phyloP scores from a whole-genome alignment of 257 asterid species.

The Lavandula angustifolia region DNA sequence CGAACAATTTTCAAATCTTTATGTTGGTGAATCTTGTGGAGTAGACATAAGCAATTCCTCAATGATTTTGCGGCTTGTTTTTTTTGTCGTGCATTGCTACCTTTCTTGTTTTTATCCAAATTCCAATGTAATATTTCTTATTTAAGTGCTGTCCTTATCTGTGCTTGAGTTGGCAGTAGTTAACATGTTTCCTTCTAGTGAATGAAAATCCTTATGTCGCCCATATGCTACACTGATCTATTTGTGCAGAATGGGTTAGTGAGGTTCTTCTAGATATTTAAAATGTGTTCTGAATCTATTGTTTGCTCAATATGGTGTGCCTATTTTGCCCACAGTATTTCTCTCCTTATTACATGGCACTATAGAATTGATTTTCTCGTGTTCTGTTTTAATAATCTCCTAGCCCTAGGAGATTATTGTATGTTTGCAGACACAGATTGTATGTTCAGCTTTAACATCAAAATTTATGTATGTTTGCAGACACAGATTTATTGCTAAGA shows the following conservation, averaged over 20 bases:
- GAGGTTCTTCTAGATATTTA: neutral
- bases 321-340: conserved; percentile 17
- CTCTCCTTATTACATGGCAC: neutral
- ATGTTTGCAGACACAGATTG: conserved; percentile 45
- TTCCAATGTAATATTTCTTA: too few species aligned
- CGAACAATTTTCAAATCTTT: too few species aligned
- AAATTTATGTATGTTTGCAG: conserved; percentile 36
- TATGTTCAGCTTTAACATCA: conserved; percentile 23
- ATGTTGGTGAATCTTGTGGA: too few species aligned
- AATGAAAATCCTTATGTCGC: neutral
- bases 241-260: neutral
- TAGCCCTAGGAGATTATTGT: conserved; percentile 2
- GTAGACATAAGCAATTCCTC: too few species aligned
- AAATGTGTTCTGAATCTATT: conserved; percentile 2
- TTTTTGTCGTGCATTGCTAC: too few species aligned
- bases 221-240: conserved; percentile 9
- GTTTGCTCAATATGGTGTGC: conserved; percentile 2
- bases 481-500: conserved; percentile 39
- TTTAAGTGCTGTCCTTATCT: conserved; percentile 1
- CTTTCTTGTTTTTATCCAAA: too few species aligned
- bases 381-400: conserved; percentile 10
- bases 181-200: neutral
- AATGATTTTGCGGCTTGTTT: too few species aligned
- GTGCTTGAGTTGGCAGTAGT: conserved; percentile 20
- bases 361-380: conserved; percentile 20